Evolutionary conservation across 257 asterid genomes (phyloP), one percentile per base, ranked within the genome.

Genomic region (Gentiana straminea): DNA sequence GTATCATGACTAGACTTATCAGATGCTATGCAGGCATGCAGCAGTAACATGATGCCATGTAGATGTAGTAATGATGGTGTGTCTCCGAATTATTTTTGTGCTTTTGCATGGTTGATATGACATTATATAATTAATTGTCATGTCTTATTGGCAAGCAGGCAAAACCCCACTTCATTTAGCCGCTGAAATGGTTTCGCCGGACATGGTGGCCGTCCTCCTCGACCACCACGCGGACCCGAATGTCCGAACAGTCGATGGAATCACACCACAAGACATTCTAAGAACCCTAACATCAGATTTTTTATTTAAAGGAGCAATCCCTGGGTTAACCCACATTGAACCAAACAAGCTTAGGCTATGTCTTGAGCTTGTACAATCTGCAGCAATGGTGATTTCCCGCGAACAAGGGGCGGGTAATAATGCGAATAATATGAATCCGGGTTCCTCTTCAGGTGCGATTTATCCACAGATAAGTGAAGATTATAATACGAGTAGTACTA

Each of bases 161-260:
- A 82, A 82, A 59, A 80, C 89, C 24, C 89, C 98, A 7, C 96
- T 90, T 8, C 98, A 90, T 63, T 51, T 86, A 2, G 94, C 94
- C 0, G 86, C 98, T 0, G 98, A 90, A 66, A 90, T 90, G 98
- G 97, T 90, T 51, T 90, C 97, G 1, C 94, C 97, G 8, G 97
- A 90, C 68, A 90, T 90, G 97, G 96, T 90, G 43, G 90, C 98
- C 1, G 98, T 90, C 37, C 75, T 90, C 7, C 81, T 90, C 4
- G 98, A 90, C 76, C 98, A 90, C 71, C 98, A 90, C 55, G 98
- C 98, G 3, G 94, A 90, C 45, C 98, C 98, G 0, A 84, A 80
- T 13, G 94, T 82, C 4, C 67, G 98, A 7, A 86, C 94, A 2
- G 77, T 86, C 0, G 94, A 86, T 13, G 96, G 94, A 8, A 51